Conservation (phyloP, 176 grass and related monocot genomes). For the Cenchrus americanus region DNA sequence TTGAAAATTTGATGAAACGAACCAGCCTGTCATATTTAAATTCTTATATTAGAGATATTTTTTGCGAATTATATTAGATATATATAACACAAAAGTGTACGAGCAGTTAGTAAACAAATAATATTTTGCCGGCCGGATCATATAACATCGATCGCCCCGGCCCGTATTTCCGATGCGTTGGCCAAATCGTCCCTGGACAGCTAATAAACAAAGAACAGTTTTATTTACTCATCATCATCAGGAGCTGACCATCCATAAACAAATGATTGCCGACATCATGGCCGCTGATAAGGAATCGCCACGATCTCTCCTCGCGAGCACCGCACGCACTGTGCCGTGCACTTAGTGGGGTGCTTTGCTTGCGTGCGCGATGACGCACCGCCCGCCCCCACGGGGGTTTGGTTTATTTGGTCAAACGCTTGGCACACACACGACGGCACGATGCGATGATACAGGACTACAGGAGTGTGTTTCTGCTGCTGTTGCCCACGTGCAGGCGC, state of each 20-base stretch:
- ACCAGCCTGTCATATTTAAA: neutral
- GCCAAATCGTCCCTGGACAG: neutral
- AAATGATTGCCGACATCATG: neutral
- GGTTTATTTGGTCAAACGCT: constrained; percentile 5
- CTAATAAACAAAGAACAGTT: neutral
- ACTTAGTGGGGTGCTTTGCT: neutral
- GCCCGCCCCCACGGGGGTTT: neutral
- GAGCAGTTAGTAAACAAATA: neutral
- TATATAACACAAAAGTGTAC: neutral
- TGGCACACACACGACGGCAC: neutral
- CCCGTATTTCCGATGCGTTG: neutral
- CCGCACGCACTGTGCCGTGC: neutral
- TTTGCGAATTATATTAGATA: no score
- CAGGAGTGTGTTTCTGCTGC: constrained; percentile 27
- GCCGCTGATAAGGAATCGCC: neutral
- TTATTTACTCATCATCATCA: neutral
- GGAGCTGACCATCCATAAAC: neutral
- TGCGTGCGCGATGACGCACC: constrained; percentile 31
- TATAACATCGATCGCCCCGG: neutral
- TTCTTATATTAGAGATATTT: no score
- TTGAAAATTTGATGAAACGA: neutral
- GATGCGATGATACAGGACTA: no score
- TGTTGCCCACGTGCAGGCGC: neutral
- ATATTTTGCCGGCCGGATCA: neutral
- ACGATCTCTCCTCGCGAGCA: neutral